Evolutionary conservation across 1,284 basidiomycete species (phyloP).

Genomic region (Phylloporus sp.): DNA sequence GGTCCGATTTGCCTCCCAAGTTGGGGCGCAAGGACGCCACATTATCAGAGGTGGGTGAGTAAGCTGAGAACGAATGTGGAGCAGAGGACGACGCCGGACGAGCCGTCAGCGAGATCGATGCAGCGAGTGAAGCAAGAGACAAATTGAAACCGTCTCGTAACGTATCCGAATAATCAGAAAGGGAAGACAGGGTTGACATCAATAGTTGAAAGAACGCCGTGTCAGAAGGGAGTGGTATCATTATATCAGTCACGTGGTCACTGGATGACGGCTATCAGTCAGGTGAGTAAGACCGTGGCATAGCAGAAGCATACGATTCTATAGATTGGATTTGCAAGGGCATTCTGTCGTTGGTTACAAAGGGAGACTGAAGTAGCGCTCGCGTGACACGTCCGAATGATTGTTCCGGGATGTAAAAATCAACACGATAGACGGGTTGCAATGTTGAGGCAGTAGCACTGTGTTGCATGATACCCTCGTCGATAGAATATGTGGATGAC

Average conservation of each 20-base stretch:
- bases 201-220: conserved; percentile 84
- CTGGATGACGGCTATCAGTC: conserved; percentile 18
- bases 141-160: conserved; percentile 69
- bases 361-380: conserved; percentile 4
- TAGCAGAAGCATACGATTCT: conserved; percentile 13
- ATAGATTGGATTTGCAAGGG: background rate
- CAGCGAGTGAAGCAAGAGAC: conserved; percentile 65
- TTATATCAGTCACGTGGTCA: conserved; percentile 53
- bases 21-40: conserved; percentile 40
- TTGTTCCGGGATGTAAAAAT: conserved; percentile 21
- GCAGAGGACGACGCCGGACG: conserved; percentile 57
- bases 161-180: conserved; percentile 66
- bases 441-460: background rate
- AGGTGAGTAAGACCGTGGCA: background rate
- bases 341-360: background rate
- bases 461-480: too few relatives aligned
- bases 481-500: too few relatives aligned
- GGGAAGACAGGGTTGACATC: conserved; percentile 69
- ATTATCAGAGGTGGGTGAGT: conserved; percentile 48
- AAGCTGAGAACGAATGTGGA: conserved; percentile 46
- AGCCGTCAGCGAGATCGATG: conserved; percentile 61
- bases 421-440: conserved; percentile 13
- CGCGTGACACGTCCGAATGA: conserved; percentile 13
- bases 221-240: conserved; percentile 85
- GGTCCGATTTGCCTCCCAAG: conserved; percentile 54